phyloP scores from a whole-genome alignment of 2,329 filamentous ascomycete genomes.

The Periconia sp. region DNA sequence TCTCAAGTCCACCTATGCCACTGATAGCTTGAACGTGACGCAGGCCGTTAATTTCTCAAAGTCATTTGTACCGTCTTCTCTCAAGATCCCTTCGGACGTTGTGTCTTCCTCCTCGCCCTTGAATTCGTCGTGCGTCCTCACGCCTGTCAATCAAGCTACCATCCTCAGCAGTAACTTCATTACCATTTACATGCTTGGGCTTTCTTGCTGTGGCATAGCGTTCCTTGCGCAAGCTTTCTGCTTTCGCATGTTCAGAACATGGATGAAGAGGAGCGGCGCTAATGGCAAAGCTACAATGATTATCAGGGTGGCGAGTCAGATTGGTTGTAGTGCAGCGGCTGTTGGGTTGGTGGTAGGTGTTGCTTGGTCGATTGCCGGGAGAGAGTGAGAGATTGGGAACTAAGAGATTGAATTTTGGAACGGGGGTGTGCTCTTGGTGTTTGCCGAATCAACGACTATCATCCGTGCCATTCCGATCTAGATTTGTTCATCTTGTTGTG shows the following conservation, averaged over 20 bases:
- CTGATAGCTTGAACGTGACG: too few species aligned
- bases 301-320: neutral
- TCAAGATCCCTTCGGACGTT: neutral
- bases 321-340: neutral
- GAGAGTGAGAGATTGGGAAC: too few species aligned
- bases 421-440: too few species aligned
- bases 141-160: neutral
- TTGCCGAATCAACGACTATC: too few species aligned
- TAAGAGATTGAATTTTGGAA: too few species aligned
- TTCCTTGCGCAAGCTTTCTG: neutral
- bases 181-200: neutral
- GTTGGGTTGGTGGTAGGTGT: neutral
- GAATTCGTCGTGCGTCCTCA: neutral
- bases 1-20: neutral
- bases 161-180: neutral
- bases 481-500: too few species aligned
- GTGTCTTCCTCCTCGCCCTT: neutral
- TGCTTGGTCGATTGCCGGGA: neutral
- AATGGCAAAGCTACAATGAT: neutral
- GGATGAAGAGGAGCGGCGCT: neutral
- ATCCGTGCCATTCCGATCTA: too few species aligned
- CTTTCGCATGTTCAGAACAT: neutral
- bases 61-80: neutral
- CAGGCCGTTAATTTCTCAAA: too few species aligned
- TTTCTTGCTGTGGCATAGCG: slow-evolving; percentile 3